Percentiles rank a stretch among this genome's conserved stretches.
These are phyloP conservation scores for Ricinus communis DNA, from an alignment of 345 rosid species.

Conservation along the genomic window DNA sequence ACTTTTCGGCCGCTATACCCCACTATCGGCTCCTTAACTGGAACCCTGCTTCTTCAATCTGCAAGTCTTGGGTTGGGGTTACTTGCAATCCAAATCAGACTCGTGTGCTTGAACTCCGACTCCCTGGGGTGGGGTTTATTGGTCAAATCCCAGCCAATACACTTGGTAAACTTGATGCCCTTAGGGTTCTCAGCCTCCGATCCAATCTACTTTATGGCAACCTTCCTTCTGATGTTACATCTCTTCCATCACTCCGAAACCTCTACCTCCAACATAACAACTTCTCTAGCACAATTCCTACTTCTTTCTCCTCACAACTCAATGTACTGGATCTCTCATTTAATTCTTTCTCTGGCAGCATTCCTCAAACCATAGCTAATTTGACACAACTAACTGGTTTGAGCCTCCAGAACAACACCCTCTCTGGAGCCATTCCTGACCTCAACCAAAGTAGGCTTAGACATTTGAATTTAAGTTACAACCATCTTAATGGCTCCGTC, in stretches of 20 bases:
- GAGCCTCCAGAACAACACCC: conserved; percentile 57
- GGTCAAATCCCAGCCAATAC: conserved; percentile 33
- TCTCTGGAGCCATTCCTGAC: conserved; percentile 60
- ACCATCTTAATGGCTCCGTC: conserved; percentile 68
- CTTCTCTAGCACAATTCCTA: conserved; percentile 26
- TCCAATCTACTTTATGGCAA: conserved; percentile 25
- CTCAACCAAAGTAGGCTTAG: conserved; percentile 42
- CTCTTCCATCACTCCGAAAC: conserved; percentile 29
- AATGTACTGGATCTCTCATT: conserved; percentile 62
- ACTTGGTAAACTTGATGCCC: conserved; percentile 36
- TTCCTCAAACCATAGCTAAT: conserved; percentile 50
- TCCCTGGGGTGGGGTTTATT: conserved; percentile 34
- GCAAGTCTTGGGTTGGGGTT: conserved; percentile 50
- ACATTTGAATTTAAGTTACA: conserved; percentile 67
- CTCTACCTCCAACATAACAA: conserved; percentile 36
- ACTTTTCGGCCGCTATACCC: conserved; percentile 54
- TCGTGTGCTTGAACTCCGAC: conserved; percentile 29
- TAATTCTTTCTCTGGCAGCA: conserved; percentile 57
- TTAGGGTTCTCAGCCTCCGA: conserved; percentile 31
- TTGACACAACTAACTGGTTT: conserved; percentile 47
- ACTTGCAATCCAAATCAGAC: conserved; percentile 24
- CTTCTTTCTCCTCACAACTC: conserved; percentile 40
- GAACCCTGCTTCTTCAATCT: conserved; percentile 48
- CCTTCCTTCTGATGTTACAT: conserved; percentile 34
- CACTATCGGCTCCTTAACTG: conserved; percentile 64